Percentiles rank a stretch among this genome's conserved stretches.
These are phyloP conservation scores for Monilinia fructicola DNA, from an alignment of 2,329 filamentous ascomycete species.

Conservation along the genomic window DNA sequence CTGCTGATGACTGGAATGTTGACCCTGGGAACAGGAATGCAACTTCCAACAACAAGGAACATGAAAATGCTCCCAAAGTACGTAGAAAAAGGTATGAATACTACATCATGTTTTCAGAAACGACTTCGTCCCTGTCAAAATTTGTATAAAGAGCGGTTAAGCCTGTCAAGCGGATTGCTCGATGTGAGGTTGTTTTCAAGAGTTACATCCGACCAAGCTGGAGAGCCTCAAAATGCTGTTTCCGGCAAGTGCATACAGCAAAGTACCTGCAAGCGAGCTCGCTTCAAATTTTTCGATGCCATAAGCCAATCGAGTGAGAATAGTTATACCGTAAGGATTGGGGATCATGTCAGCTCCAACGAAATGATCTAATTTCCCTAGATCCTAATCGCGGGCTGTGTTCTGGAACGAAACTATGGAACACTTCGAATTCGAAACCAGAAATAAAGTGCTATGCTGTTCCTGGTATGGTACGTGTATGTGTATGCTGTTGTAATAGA, in stretches of 20 bases:
- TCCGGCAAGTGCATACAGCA: background rate
- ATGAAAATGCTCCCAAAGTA: slow-evolving; percentile 3
- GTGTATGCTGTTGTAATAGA: background rate
- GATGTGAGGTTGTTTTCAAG: background rate
- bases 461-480: background rate
- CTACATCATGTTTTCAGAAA: slow-evolving; percentile 2
- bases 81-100: background rate
- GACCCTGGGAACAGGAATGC: background rate
- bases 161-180: background rate
- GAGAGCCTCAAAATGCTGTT: background rate
- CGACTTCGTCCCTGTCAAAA: slow-evolving; percentile 5
- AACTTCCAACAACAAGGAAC: background rate
- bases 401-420: background rate
- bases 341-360: slow-evolving; percentile 11
- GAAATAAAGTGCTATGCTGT: background rate
- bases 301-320: background rate
- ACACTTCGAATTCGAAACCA: background rate
- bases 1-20: slow-evolving; percentile 19
- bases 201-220: slow-evolving; percentile 4
- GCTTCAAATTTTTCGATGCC: background rate
- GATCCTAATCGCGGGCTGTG: slow-evolving; percentile 16
- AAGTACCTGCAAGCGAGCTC: background rate
- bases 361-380: slow-evolving; percentile 14
- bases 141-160: background rate
- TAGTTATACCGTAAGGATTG: slow-evolving; percentile 4